Evolutionary conservation across 805 yeast species (phyloP).

Genomic region (Wickerhamiella sergipiensis): DNA sequence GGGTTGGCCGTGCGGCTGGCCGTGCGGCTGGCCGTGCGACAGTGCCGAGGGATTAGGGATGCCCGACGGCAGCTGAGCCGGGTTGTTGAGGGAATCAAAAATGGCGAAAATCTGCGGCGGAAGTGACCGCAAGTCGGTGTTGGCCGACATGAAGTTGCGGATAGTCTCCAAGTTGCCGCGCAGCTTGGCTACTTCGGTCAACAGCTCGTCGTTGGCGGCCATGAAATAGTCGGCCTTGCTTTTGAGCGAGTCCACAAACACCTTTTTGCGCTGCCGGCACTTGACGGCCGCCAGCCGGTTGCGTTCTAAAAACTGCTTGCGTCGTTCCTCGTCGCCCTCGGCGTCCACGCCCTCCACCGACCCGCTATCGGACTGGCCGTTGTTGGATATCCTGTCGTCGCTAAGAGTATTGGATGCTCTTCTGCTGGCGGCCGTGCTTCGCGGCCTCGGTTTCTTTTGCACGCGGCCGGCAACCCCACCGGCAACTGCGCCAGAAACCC

Average conservation of each 20-base stretch:
- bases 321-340: conserved; percentile 33
- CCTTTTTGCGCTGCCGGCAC: conserved; percentile 89
- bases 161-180: conserved; percentile 25
- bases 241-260: conserved; percentile 71
- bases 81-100: conserved; percentile 2
- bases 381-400: background rate
- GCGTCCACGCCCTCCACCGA: background rate
- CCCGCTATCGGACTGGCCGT: background rate
- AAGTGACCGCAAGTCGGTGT: conserved; percentile 9
- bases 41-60: background rate
- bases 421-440: background rate
- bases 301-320: conserved; percentile 68
- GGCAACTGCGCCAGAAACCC: too few species aligned
- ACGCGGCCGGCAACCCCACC: too few species aligned
- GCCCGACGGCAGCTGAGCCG: background rate
- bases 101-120: conserved; percentile 13
- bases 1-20: too few species aligned
- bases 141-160: conserved; percentile 10
- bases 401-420: background rate
- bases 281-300: conserved; percentile 92
- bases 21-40: background rate
- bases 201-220: conserved; percentile 51
- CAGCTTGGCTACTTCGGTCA: conserved; percentile 6
- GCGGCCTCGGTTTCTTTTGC: background rate
- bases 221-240: conserved; percentile 59